A percentile compares a stretch with the other conserved stretches of the same genome.
Conservation (phyloP, 73 alveolate genomes). For the Blepharisma japonicum region DNA sequence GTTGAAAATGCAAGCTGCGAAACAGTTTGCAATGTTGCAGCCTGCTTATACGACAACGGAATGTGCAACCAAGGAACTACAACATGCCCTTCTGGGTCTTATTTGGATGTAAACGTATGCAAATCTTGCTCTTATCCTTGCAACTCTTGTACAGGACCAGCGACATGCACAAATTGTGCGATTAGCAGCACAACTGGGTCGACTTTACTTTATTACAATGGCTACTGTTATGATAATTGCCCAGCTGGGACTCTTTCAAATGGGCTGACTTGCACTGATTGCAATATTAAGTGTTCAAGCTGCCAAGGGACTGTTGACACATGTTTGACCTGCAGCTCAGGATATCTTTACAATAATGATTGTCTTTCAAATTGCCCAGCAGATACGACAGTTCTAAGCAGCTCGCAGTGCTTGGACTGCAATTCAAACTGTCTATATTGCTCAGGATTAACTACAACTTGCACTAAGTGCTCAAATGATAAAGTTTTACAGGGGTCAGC, state of each 20-base stretch:
- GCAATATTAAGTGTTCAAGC: not conserved
- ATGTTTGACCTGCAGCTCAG: slow-evolving; percentile 29
- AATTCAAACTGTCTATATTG: slow-evolving; percentile 25
- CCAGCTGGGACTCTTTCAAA: not conserved
- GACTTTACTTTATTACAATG: not conserved
- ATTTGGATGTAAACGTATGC: not conserved
- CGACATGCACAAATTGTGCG: slow-evolving; percentile 22
- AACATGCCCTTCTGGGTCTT: slow-evolving; percentile 11
- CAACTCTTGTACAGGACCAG: not conserved
- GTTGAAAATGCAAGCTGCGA: not conserved
- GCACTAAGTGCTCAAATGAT: slow-evolving; percentile 28
- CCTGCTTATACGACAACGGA: slow-evolving; percentile 10
- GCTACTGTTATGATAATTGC: not conserved
- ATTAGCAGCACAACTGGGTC: not conserved
- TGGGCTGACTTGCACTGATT: slow-evolving; percentile 4
- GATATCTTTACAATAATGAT: not conserved
- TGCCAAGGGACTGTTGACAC: not conserved
- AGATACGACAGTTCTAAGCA: not conserved
- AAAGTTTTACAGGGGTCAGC: slow-evolving; percentile 1
- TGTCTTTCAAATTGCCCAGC: not conserved
- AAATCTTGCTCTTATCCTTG: slow-evolving; percentile 7
- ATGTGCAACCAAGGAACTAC: not conserved
- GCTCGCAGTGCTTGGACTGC: slow-evolving; percentile 24
- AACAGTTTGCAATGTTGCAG: slow-evolving; percentile 8
- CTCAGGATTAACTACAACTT: slow-evolving; percentile 3